Evolutionary conservation across 345 rosid genomes (phyloP), one percentile per base, ranked within the genome.

Genomic region (Acer negundo): DNA sequence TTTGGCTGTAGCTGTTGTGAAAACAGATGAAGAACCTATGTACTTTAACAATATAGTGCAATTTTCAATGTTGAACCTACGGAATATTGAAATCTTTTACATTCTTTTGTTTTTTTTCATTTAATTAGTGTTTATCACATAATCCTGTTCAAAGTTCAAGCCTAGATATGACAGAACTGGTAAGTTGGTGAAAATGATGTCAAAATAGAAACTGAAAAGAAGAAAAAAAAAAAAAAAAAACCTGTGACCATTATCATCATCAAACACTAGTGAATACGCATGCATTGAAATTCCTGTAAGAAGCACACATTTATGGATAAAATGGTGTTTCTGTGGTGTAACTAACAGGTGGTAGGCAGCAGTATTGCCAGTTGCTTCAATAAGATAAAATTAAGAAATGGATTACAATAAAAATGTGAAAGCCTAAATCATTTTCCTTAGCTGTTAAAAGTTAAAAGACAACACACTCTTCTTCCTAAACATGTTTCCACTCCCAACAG

Each of bases 401-500:
- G 23, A 49, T 70, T 79, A n/a, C 35, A 73, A 26, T 53, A 70
- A 42, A 7, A 72, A 69, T 42, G 46, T 40, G 2, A 55, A 44
- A 68, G 62, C 78, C 13, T 38, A 6, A 31, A 81, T 26, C 59
- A 44, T 67, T 28, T 31, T 69, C 66, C 35, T 31, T 31, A 3
- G 4, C 42, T 38, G 42, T 38, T 38, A 38, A 38, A 3, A 38
- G 16, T 69, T 51, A 16, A 31, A 55, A 61, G 38, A 26, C 46
- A 75, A 65, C 23, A 72, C 24, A 3, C 35, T 46, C 58, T 75
- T 64, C 69, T 53, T 62, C 68, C 82, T 76, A 71, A 59, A 72
- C 40, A 67, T 78, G 31, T 76, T 62, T 46, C 1, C 69, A 56
- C 49, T 69, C 67, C 75, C 75, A 66, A 31, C 82, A 73, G 70